Evolutionary conservation across 169 alveolate species (phyloP), one percentile per base, ranked within the genome.

Genomic region (Cryptosporidium sp.): DNA sequence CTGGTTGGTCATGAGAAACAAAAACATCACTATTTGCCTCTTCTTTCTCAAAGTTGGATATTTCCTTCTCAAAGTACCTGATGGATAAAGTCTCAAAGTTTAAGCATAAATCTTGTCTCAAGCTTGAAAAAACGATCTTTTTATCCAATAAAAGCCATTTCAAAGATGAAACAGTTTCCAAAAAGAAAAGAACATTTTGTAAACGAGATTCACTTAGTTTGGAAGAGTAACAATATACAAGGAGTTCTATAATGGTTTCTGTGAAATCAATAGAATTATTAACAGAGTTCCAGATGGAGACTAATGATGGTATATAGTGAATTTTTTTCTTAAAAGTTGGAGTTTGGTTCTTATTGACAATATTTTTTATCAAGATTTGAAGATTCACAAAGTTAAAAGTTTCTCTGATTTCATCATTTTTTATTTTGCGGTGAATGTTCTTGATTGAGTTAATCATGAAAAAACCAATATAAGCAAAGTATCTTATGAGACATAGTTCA

Each of bases 271-370:
- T 31, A 1, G 37, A 51, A 21, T 52, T 5, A 37, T 73, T 73
- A 33, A 73, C 10, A 21, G 51, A 26, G 31, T 73, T 73, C 86
- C 86, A 73, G 18, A 73, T 73, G 12, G 71, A 59, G 37, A 73
- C 51, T 58, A 73, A 23, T 10, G 86, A 73, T 16, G 86, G 86
- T 55, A 73, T 52, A 59, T 37, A 73, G 29, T 73, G 68, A 33
- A 73, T 51, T n/a, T 31, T 65, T 29, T 35, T 51, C 14, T 33
- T 31, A 7, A 29, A 31, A 8, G 12, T 29, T n/a, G 14, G 21
- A n/a, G 52, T n/a, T 0, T 65, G 8, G 16, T 29, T 37, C 0
- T 18, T n/a, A 5, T 65, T 16, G 3, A 65, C 16, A 65, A 65
- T 26, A 37, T 65, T 65, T 29, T 31, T 29, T 9, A 73, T 73